Evolutionary conservation across 352 stramenopile genomes (phyloP), one percentile per base, ranked within the genome.

Genomic region (Phytophthora citricola): DNA sequence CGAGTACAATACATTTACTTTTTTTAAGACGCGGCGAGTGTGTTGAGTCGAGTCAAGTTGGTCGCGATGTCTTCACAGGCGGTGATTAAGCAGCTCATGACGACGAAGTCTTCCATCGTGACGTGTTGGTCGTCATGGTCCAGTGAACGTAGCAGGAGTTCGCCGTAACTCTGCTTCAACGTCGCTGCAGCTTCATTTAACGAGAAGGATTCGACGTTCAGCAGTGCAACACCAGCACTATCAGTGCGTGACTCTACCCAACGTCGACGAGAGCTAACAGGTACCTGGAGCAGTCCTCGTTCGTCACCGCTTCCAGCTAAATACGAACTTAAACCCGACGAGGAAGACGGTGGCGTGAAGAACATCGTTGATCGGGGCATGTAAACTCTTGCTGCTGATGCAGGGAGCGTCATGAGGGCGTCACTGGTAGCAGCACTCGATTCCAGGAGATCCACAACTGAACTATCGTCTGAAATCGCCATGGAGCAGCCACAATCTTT

Each of bases 61-160:
- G 64, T 59, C 1, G 79, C 79, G 36, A 90, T 81, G 27, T 88
- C 77, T 41, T 89, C 75, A 36, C 67, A 81, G 11, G 71, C 60
- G 48, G 65, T 78, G 49, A 90, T 87, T 22, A 90, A 67, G 54
- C 81, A 90, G 65, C 81, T 90, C 75, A 87, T 90, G 61, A 87
- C 59, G 51, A 89, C 83, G 36, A 89, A 81, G 29, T 90, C 76
- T 34, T 90, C 81, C 58, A 90, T 85, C 0, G 76, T 71, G 15
- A 85, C 61, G 51, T 73, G 53, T 24, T 69, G 54, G 14, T 75
- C 60, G 1, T 60, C 27, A 8, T 76, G 55, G 43, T 77, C 64
- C 8, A 75, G 29, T 2, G 60, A 71, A 4, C 44, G 58, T 14
- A 87, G 36, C 17, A 89, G 48, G 6, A 84, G 75, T 52, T 85